phyloP scores from a whole-genome alignment of 441 rosid genomes.

The Metrosideros polymorpha region DNA sequence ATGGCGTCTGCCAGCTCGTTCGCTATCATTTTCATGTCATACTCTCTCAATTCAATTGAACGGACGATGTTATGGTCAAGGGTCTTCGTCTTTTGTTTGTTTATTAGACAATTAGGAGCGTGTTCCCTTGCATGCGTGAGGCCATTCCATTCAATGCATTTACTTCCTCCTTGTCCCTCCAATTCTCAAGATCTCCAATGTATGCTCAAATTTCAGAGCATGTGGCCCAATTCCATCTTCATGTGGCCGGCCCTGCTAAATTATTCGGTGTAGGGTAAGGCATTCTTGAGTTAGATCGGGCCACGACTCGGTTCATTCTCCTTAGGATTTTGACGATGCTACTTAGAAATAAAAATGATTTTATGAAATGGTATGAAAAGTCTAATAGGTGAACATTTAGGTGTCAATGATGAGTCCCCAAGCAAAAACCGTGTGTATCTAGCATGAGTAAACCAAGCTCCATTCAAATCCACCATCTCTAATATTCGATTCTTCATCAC shows the following conservation, averaged over 20 bases:
- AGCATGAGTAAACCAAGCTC: not conserved
- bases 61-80: not conserved
- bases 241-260: not conserved
- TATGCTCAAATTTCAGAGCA: not conserved
- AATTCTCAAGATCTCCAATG: not conserved
- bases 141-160: not conserved
- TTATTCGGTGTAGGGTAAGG: too few species aligned
- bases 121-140: too few species aligned
- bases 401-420: too few species aligned
- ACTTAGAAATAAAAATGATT: too few species aligned
- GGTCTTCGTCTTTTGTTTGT: not conserved
- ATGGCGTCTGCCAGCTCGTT: not conserved
- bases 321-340: not conserved
- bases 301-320: not conserved
- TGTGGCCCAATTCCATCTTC: not conserved
- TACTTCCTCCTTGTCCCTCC: not conserved
- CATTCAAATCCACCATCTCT: not conserved
- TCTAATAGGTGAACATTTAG: too few species aligned
- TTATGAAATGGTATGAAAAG: too few species aligned
- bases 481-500: too few species aligned
- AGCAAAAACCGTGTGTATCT: too few species aligned
- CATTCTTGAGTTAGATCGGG: too few species aligned
- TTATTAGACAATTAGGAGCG: too few species aligned
- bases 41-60: not conserved
- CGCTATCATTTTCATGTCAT: not conserved